Evolutionary conservation across 805 yeast species (phyloP), one percentile per base, ranked within the genome.

Genomic region (Vanderwaltozyma verrucispora): DNA sequence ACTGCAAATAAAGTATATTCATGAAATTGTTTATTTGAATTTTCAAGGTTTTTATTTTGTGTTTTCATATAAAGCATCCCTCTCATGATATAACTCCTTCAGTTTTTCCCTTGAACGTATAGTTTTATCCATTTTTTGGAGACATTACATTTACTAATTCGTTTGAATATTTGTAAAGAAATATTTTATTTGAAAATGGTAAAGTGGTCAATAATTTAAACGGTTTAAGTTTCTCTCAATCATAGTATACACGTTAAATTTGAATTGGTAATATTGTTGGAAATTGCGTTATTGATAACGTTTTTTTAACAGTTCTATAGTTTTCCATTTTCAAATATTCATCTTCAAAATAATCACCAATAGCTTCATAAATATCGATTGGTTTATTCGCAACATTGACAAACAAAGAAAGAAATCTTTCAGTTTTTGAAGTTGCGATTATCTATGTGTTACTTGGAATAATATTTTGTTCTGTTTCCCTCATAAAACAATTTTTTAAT

Each of bases 191-290:
- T 18, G 77, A 74, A 53, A 87, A 86, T 3, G 87, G 87, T 34
- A 92, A 68, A 6, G 87, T 92, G 38, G 80, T 86, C 29, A 74
- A 70, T 2, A 86, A 78, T 55, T 92, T 92, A 51, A 83, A 83
- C 0, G 94, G 85, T 57, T 78, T 70, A 33, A 77, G 68, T 12
- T 72, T 61, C 37, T 68, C 79, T 32, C 85, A 69, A 53, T 92
- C 96, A 56, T 80, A 92, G 54, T 85, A 84, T 1, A 89, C 97
- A 53, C 98, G 69, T 60, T 88, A 96, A 6, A 92, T 83, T 54
- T 92, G 98, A 33, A 92, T 75, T 56, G 92, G 98, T 33, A 92
- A 59, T 34, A 92, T 73, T 6, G 78, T 77, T 0, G 98, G 98
- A 15, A 86, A 61, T 38, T 75, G 68, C 6, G 75, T 68, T 4